Evolutionary conservation across 352 stramenopile species (phyloP), one percentile per base, ranked within the genome.

Genomic region (Phytopythium litorale): DNA sequence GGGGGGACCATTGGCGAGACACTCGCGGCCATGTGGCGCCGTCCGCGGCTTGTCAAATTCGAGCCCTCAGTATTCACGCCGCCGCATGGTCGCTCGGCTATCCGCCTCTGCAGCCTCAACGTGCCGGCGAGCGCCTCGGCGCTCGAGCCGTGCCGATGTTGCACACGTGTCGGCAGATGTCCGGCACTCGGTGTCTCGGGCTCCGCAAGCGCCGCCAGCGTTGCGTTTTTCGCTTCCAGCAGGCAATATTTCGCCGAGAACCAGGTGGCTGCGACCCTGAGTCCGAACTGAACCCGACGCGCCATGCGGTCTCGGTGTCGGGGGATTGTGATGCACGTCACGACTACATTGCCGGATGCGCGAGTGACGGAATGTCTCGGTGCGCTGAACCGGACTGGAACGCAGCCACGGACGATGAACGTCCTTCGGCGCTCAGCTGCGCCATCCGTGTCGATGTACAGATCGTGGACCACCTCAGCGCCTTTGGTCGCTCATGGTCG

Each of bases 1-100:
- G 45, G n/a, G 7, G 45, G 46, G 23, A 32, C 46, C 46, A 52
- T 54, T 37, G 23, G 15, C 48, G 48, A 23, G 48, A 54, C 48
- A 54, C 48, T 23, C 13, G 25, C 12, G 13, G 48, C 25, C 48
- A 54, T 54, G 48, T 54, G 48, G 48, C 25, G 21, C 19, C 18
- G 8, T 11, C 1, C 18, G 33, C 3, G 25, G 25, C 38, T 4
- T n/a, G 38, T 16, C 38, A 45, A 13, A n/a, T 15, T 45, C 38
- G 16, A 5, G 16, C 38, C n/a, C 7, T 45, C 38, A 45, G 13
- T 45, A 45, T 7, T 19, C 38, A n/a, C 15, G 42, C 42, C 19
- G 42, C 42, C 42, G 42, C 42, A 48, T 48, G 42, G 7, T 45
- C 19, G 15, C 13, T 25, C 16, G 42, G 19, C 19, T 25, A 25